Base-by-base conservation (phyloP, 345 rosid species). In the Euclidium syriacum region DNA sequence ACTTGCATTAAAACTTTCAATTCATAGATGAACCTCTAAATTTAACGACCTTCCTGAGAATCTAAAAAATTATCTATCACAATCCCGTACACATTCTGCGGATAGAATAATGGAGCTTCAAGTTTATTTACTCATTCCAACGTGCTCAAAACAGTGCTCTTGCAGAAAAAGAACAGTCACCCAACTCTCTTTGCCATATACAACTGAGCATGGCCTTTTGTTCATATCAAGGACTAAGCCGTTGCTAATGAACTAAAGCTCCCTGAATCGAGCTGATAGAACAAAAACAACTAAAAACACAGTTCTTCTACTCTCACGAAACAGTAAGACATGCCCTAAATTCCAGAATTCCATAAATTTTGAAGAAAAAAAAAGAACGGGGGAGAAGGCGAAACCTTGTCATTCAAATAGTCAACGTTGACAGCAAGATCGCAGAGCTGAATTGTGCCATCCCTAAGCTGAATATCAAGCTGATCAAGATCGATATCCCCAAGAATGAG, bases 381-480 rank as follows among this genome's bases (percentile, higher is more conserved):
- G 2, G 2, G 41, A n/a, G 12, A 14, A 17, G 29, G 19, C 1
- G 0, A 40, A 58, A 86, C 98, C 91, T 87, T 81, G 18, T 76
- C 65, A 48, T 89, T 92, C 8, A 92, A 79, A 77, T 73, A 87
- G 67, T 87, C 96, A 52, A 85, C 94, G 71, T 92, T 84, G 52
- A 92, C 83, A 7, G 95, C 98, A 23, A 92, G 82, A 59, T 92
- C 99, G 60, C 24, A 61, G 62, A 94, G 96, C 75, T 83, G 91
- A 64, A 90, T 75, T 2, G 82, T 78, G 29, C 99, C 99, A 20
- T 90, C 74, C 0, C 77, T 24, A 34, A 94, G 97, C 84, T 90
- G 98, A 52, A 92, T 84, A 66, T 89, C 97, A 16, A 94, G 99
- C 73, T 94, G 97, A 47, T 84, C 88, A 59, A 87, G 83, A 74